Conservation (phyloP, 768 basidiomycete genomes). For the Tephrocybe sp. region DNA sequence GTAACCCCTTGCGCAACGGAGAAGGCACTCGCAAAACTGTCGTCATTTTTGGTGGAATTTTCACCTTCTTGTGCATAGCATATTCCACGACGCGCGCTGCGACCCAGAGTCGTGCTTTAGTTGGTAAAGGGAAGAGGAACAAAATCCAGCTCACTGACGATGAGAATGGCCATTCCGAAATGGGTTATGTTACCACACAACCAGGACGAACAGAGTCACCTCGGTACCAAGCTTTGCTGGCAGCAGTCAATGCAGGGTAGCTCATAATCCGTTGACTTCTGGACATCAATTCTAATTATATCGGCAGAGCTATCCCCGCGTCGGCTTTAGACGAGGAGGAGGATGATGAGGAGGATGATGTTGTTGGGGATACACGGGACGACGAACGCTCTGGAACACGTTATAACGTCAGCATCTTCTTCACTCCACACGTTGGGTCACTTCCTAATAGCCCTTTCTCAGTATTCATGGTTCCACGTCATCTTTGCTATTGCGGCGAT, state of each 20-base stretch:
- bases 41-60: conserved; percentile 85
- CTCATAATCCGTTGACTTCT: conserved; percentile 1
- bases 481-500: conserved; percentile 95
- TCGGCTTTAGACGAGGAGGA: conserved; percentile 86
- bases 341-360: conserved; percentile 74
- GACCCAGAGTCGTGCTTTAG: conserved; percentile 89
- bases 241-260: conserved; percentile 95
- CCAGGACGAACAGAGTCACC: conserved; percentile 84
- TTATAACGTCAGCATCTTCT: conserved; percentile 72
- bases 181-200: conserved; percentile 78
- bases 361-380: conserved; percentile 73
- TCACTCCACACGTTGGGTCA: not conserved
- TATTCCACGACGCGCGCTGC: conserved; percentile 97
- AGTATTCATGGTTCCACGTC: conserved; percentile 99
- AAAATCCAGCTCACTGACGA: conserved; percentile 61
- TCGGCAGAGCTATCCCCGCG: conserved; percentile 81
- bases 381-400: conserved; percentile 93
- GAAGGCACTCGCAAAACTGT: conserved; percentile 78
- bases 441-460: conserved; percentile 10
- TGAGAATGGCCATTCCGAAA: conserved; percentile 57
- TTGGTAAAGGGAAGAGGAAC: conserved; percentile 67
- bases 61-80: conserved; percentile 97
- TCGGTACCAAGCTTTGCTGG: conserved; percentile 89
- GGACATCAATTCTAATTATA: not conserved
- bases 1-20: conserved; percentile 82